phyloP scores from a whole-genome alignment of 1,284 basidiomycete species.

The Marasmius sp. region DNA sequence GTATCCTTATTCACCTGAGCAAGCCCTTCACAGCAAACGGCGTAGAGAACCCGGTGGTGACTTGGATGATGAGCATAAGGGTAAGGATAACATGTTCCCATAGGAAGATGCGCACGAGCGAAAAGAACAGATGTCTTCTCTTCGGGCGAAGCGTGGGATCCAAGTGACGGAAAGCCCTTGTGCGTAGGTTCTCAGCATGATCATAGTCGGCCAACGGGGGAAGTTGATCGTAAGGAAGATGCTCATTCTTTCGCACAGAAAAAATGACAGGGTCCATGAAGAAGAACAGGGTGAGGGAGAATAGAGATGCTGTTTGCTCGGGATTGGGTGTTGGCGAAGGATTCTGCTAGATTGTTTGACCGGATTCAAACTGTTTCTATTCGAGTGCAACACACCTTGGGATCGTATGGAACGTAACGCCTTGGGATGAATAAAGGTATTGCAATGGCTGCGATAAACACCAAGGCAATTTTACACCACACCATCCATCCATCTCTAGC shows the following conservation, averaged over 20 bases:
- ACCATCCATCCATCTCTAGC: conserved; percentile 30
- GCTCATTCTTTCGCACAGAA: conserved; percentile 25
- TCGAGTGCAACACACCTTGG: conserved; percentile 23
- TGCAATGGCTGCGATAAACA: conserved; percentile 31
- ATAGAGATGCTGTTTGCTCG: conserved; percentile 53
- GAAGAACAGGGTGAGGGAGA: conserved; percentile 47
- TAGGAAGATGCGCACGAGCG: conserved; percentile 17
- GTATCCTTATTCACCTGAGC: conserved; percentile 12
- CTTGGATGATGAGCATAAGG: conserved; percentile 20
- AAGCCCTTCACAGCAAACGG: conserved; percentile 39
- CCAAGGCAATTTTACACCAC: conserved; percentile 35
- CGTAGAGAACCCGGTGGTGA: conserved; percentile 26
- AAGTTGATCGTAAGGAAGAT: conserved; percentile 32
- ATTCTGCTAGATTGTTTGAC: conserved; percentile 22
- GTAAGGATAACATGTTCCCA: conserved; percentile 37
- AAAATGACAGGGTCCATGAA: conserved; percentile 47
- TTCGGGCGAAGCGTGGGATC: conserved; percentile 5
- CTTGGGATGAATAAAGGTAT: conserved; percentile 28
- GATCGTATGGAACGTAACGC: conserved; percentile 26
- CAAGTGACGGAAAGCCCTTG: conserved; percentile 2
- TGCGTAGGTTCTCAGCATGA: conserved; percentile 23
- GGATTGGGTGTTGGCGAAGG: conserved; percentile 40
- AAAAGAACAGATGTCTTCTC: conserved; percentile 25
- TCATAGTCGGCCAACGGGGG: conserved; percentile 54
- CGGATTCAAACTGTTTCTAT: neutral